These are phyloP conservation scores for Mucor piriformis DNA, from an alignment of 371 early-diverging fungal genomes.

Conservation along the genomic window DNA sequence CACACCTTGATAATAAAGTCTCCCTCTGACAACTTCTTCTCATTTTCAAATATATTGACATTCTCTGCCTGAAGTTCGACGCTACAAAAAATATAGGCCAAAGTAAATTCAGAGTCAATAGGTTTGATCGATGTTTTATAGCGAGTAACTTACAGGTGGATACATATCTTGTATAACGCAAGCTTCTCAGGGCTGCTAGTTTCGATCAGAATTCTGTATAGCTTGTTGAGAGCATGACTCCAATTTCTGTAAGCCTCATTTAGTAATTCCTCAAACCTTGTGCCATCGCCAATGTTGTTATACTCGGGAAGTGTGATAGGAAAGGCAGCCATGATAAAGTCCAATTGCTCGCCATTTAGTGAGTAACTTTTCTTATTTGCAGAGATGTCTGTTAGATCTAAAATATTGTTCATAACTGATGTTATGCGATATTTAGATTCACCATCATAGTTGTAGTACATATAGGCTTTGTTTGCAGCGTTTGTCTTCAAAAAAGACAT, in stretches of 20 bases:
- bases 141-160: background rate
- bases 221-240: constrained; percentile 1
- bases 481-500: background rate
- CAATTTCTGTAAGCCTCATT: background rate
- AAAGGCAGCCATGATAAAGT: background rate
- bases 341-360: background rate
- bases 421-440: background rate
- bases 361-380: background rate
- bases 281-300: background rate
- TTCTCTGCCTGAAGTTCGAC: too few species aligned
- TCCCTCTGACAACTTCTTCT: background rate
- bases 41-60: too few species aligned
- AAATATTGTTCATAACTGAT: background rate
- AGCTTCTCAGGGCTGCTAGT: background rate
- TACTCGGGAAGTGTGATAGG: background rate
- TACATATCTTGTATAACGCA: background rate
- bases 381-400: background rate
- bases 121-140: background rate
- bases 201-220: constrained; percentile 5
- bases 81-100: background rate
- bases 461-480: background rate
- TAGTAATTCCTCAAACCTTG: background rate
- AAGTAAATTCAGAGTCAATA: background rate
- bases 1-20: background rate
- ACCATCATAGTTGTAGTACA: background rate